Percentiles rank a stretch among this genome's conserved stretches.
phyloP scores from a whole-genome alignment of 805 yeast genomes.

The Kluyveromyces nonfermentans region DNA sequence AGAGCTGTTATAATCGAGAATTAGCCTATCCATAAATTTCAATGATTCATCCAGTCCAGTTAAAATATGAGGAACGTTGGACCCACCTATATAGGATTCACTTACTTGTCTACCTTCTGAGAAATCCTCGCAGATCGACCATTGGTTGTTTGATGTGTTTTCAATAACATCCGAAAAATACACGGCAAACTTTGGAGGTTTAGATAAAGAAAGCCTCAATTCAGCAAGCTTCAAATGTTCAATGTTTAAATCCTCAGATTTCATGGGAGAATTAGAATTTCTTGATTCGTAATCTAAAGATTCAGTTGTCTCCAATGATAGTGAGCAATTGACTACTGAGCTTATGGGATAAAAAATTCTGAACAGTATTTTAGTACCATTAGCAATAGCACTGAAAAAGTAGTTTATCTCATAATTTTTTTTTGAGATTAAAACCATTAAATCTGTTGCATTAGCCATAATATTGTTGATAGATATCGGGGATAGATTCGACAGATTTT shows the following conservation, averaged over 20 bases:
- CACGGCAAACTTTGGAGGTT: constrained; percentile 72
- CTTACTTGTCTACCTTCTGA: constrained; percentile 77
- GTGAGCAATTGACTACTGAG: constrained; percentile 49
- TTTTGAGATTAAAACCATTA: constrained; percentile 59
- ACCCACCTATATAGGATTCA: constrained; percentile 53
- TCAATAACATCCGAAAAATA: constrained; percentile 50
- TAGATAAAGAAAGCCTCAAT: constrained; percentile 39
- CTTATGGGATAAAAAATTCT: constrained; percentile 63
- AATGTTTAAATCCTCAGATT: constrained; percentile 13
- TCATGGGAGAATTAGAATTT: constrained; percentile 1
- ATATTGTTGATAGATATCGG: constrained; percentile 55
- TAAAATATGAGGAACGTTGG: constrained; percentile 57
- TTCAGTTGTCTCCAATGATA: constrained; percentile 37
- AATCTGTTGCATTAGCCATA: constrained; percentile 58
- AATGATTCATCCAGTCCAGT: constrained; percentile 48
- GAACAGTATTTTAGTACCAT: constrained; percentile 57
- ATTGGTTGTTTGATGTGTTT: constrained; percentile 46
- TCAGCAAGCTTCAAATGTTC: constrained; percentile 31
- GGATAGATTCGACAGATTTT: constrained; percentile 48
- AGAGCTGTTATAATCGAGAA: constrained; percentile 36
- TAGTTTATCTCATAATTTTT: constrained; percentile 67
- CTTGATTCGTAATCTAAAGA: constrained; percentile 9
- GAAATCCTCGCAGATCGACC: constrained; percentile 79
- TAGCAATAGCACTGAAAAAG: constrained; percentile 66
- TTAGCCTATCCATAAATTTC: constrained; percentile 44